Conservation (phyloP, 257 asterid species). For the Solanum megistacrolobum region DNA sequence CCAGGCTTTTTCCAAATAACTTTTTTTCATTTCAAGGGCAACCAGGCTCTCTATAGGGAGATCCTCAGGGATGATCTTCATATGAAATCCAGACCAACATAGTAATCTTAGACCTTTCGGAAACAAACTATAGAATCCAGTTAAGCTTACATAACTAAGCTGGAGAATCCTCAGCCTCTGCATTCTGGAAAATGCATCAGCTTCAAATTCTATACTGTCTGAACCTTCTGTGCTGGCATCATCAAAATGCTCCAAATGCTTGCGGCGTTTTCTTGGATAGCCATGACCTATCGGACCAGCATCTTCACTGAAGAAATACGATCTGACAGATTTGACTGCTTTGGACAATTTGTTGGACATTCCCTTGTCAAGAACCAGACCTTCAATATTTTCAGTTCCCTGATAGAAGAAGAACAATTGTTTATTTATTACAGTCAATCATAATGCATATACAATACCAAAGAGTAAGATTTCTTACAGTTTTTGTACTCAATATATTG, state of each 20-base stretch:
- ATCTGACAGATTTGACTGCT: neutral
- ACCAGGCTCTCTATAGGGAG: constrained; percentile 1
- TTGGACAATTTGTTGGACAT: neutral
- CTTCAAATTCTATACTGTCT: neutral
- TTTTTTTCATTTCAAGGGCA: constrained; percentile 2
- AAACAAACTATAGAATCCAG: neutral
- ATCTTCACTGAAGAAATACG: neutral
- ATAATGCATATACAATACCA: neutral
- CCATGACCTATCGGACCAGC: neutral
- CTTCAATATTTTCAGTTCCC: constrained; percentile 10
- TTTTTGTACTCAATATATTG: neutral
- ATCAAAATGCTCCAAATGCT: neutral
- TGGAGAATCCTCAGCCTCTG: constrained; percentile 2
- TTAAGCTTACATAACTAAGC: neutral
- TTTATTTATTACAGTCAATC: neutral
- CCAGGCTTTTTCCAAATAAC: neutral
- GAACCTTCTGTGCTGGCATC: neutral
- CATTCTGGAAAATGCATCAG: constrained; percentile 4
- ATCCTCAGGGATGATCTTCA: neutral
- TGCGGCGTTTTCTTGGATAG: neutral
- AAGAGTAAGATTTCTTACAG: neutral
- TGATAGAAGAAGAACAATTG: neutral
- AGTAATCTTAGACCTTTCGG: neutral
- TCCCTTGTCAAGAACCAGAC: neutral
- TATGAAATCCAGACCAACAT: constrained; percentile 1